Percentiles rank a stretch among this genome's conserved stretches.
Evolutionary conservation across 371 early-diverging fungal species (phyloP).

Genomic region (Saksenaea oblongispora): DNA sequence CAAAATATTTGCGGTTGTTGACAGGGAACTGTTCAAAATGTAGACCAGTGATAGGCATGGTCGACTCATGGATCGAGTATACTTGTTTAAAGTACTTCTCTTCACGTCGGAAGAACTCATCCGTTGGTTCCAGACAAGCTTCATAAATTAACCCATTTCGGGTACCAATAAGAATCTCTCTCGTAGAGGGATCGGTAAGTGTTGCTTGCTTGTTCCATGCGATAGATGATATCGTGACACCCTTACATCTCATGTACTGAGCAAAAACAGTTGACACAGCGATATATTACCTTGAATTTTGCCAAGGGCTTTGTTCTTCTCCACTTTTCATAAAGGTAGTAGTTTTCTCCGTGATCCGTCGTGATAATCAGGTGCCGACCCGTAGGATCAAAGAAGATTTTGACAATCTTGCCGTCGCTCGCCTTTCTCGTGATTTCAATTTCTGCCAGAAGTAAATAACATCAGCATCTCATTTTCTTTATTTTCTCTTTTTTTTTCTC

Average conservation of each 20-base stretch:
- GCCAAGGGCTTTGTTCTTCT: slow-evolving; percentile 68
- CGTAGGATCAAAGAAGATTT: slow-evolving; percentile 82
- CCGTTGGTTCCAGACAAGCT: slow-evolving; percentile 79
- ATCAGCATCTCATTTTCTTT: not conserved
- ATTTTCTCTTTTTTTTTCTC: not conserved
- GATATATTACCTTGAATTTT: slow-evolving; percentile 58
- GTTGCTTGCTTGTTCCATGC: slow-evolving; percentile 83
- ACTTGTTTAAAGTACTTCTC: slow-evolving; percentile 79
- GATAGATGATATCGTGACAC: slow-evolving; percentile 77
- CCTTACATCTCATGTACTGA: slow-evolving; percentile 43
- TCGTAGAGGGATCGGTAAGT: slow-evolving; percentile 64
- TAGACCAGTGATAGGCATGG: slow-evolving; percentile 78
- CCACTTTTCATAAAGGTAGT: slow-evolving; percentile 81
- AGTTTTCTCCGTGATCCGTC: slow-evolving; percentile 85
- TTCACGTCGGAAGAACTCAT: slow-evolving; percentile 81
- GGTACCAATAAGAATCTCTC: slow-evolving; percentile 82
- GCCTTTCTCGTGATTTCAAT: slow-evolving; percentile 74
- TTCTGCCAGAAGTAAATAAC: slow-evolving; percentile 45
- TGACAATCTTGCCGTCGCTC: slow-evolving; percentile 63
- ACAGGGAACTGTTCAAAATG: slow-evolving; percentile 79
- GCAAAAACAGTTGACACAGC: not conserved
- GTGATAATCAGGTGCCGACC: slow-evolving; percentile 86
- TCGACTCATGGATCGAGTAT: slow-evolving; percentile 55
- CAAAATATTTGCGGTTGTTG: slow-evolving; percentile 69
- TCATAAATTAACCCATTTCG: slow-evolving; percentile 84